Evolutionary conservation across 208 protist genomes (phyloP).

Genomic region (Lotmaria passim): DNA sequence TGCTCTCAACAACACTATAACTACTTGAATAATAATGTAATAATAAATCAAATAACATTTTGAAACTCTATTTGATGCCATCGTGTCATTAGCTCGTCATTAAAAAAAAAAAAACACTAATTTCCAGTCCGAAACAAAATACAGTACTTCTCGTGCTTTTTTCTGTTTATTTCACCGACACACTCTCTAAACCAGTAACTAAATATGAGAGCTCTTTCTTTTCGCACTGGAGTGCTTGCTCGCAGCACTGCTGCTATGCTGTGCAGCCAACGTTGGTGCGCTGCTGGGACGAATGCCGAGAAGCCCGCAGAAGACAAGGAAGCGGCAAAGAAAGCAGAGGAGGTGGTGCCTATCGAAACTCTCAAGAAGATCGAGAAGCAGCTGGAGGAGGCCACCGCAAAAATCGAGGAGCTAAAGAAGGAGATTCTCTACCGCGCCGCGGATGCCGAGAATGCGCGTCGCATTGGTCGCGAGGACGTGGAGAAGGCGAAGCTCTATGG

Average conservation of each 20-base stretch:
- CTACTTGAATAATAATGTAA: conserved; percentile 1
- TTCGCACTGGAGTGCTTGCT: conserved; percentile 23
- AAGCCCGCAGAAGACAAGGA: conserved; percentile 36
- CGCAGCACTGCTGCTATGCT: conserved; percentile 17
- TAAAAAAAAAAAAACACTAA: too few relatives aligned
- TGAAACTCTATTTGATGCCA: too few relatives aligned
- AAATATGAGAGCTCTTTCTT: conserved; percentile 31
- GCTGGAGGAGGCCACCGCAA: conserved; percentile 61
- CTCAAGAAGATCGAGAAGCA: conserved; percentile 71
- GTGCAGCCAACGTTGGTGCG: conserved; percentile 43
- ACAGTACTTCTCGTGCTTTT: too few relatives aligned
- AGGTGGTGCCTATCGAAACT: conserved; percentile 34
- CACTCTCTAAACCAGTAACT: too few relatives aligned
- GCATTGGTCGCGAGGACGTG: conserved; percentile 89
- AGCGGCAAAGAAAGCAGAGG: conserved; percentile 14
- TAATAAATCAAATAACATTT: too few relatives aligned
- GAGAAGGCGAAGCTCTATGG: conserved; percentile 91
- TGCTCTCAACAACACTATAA: too few relatives aligned
- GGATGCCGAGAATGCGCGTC: conserved; percentile 89
- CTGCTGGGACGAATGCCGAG: conserved; percentile 38
- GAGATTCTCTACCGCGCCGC: conserved; percentile 85
- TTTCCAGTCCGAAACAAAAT: too few relatives aligned
- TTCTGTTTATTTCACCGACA: too few relatives aligned
- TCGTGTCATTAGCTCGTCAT: too few relatives aligned
- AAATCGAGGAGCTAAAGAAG: conserved; percentile 80